Base-by-base conservation (phyloP, 1,139 yeast species). In the Geotrichum australiense region DNA sequence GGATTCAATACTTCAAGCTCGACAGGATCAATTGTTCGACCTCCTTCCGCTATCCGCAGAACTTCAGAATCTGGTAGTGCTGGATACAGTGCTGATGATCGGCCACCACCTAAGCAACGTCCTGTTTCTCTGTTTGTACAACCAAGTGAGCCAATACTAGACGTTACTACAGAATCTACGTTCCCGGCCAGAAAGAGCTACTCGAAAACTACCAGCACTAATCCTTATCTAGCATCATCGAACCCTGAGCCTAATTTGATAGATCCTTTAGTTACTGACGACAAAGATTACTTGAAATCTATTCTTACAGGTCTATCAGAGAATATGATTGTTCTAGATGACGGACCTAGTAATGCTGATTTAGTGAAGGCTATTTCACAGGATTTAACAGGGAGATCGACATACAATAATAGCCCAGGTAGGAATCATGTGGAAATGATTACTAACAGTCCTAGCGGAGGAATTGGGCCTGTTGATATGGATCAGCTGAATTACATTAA, bases 301-400 rank as follows among this genome's bases (percentile, higher is more conserved):
- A 57, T 64, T 38, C 55, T 64, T n/a, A 63, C 65, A 3, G 68
- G 65, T 2, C 45, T 64, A 12, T 51, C 61, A 8, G 63, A 58
- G 40, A 58, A 55, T 26, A 61, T 62, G n/a, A 58, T 63, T 4
- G 54, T 62, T 2, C 47, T 64, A 42, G 64, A 61, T 40, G 52
- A 51, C 37, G 43, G 42, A 6, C 53, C 55, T 16, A 70, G 72
- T 37, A 71, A 70, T 44, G 65, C 74, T 36, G 84, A 80, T 42
- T 84, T 81, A 55, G 63, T 84, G 48, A 73, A 75, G 47, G 68
- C 70, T 21, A 64, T 77, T 29, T 68, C 70, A 29, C 59, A 59
- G 20, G 69, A 64, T 33, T 62, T 63, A 39, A 61, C 66, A 12
- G 63, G 62, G 14, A 50, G 53, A 39, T 54, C 62, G 23, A 38